phyloP scores from a whole-genome alignment of 2,329 filamentous ascomycete species.

The Pyricularia sp. region DNA sequence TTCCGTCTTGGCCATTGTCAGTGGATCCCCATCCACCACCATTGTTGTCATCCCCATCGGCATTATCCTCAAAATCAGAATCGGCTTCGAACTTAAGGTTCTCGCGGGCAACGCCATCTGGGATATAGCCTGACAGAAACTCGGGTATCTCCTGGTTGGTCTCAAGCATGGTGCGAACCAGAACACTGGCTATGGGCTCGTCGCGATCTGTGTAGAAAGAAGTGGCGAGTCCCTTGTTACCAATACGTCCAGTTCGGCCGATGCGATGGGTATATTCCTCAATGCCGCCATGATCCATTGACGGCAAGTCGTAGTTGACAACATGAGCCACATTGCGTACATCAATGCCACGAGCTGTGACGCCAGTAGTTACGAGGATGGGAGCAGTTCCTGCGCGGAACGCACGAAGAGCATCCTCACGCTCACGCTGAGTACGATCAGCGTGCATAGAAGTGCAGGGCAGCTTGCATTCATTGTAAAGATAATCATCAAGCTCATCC shows the following conservation, averaged over 20 bases:
- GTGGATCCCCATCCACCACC: conserved; percentile 14
- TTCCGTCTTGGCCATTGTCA: not conserved
- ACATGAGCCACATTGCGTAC: conserved; percentile 79
- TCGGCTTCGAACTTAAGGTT: conserved; percentile 43
- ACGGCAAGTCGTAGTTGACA: conserved; percentile 85
- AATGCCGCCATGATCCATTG: conserved; percentile 65
- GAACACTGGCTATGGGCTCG: conserved; percentile 54
- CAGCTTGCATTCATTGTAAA: conserved; percentile 60
- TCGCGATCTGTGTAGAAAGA: conserved; percentile 80
- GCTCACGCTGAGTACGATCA: conserved; percentile 77
- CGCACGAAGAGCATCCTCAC: conserved; percentile 78
- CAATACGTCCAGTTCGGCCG: conserved; percentile 88
- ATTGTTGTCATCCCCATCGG: conserved; percentile 9
- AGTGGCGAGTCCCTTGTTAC: conserved; percentile 70
- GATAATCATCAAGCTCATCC: conserved; percentile 75
- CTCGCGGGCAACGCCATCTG: conserved; percentile 34
- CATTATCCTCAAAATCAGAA: conserved; percentile 33
- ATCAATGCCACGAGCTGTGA: conserved; percentile 80
- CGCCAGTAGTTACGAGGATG: conserved; percentile 73
- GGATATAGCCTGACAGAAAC: conserved; percentile 56
- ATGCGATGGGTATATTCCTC: conserved; percentile 92
- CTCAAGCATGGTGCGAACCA: conserved; percentile 75
- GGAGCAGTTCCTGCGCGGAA: conserved; percentile 67
- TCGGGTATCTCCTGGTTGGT: conserved; percentile 67
- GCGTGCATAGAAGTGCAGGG: conserved; percentile 82